Evolutionary conservation across 176 grass and related monocot species (phyloP), one percentile per base, ranked within the genome.

Genomic region (Echinochloa phyllopogon): DNA sequence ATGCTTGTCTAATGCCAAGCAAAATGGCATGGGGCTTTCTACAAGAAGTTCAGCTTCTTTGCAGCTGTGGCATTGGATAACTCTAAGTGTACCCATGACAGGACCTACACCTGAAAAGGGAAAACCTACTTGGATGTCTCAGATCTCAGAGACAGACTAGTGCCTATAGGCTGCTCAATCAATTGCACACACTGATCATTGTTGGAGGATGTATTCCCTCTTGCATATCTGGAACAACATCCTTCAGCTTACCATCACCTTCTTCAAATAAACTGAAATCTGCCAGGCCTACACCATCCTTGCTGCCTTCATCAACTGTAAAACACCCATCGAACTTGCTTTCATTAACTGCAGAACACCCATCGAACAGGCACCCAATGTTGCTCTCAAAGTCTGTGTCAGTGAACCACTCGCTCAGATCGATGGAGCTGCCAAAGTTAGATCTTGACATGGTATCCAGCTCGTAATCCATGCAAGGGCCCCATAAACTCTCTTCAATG

Each of bases 101-200:
- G 15, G 76, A 87, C 53, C 10, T 71, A 87, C 53, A 80, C 11
- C 24, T 86, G 49, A 83, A 78, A 86, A 77, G 14, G 86, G 65
- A 83, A 78, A 86, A 86, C 73, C 69, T 86, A 25, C 72, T 72
- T 56, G 57, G 55, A 56, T 21, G 72, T 86, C 25, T 73, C 38
- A 73, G n/a, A 25, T 25, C 57, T 6, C 8, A 50, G 33, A 72
- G 52, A 29, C 68, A 76, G 8, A 16, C 23, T 33, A 33, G 2
- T 33, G 14, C 6, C 5, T 45, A 41, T 11, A 6, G 6, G 38
- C 37, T 39, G 15, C 10, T 55, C 29, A 52, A 56, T 82, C 82
- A 90, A 27, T 93, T 89, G 77, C 85, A 90, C 79, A 85, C 79
- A 75, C 72, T 87, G 58, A 90, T 90, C 64, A 87, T 82, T 69